Percentiles rank a stretch among this genome's conserved stretches.
phyloP scores from a whole-genome alignment of 495 filamentous ascomycete species.

The Delitschia confertaspora region DNA sequence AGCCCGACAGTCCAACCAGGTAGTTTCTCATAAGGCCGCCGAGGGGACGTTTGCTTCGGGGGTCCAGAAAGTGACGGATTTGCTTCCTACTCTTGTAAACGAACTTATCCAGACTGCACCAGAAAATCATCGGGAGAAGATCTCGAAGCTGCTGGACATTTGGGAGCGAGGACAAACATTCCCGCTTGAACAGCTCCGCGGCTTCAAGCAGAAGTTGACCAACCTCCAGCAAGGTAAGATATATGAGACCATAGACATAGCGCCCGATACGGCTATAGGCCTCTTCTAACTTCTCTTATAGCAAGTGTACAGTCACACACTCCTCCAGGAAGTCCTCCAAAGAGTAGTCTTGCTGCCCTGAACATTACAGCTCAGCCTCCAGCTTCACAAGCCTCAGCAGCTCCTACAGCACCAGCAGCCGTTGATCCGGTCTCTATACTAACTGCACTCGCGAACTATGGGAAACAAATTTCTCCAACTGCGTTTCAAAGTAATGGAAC shows the following conservation, averaged over 20 bases:
- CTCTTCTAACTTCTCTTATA: background rate
- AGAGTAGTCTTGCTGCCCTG: conserved; percentile 4
- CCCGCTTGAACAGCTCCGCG: conserved; percentile 66
- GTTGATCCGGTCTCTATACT: conserved; percentile 29
- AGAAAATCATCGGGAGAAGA: conserved; percentile 97
- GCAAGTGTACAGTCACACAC: conserved; percentile 13
- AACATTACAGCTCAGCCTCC: background rate
- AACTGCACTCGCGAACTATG: conserved; percentile 29
- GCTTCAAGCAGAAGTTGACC: conserved; percentile 78
- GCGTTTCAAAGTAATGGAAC: conserved; percentile 6
- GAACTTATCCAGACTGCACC: conserved; percentile 85
- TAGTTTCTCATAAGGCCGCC: conserved; percentile 57
- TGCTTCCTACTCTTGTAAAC: conserved; percentile 88
- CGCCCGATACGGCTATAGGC: too few species aligned
- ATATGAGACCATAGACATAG: background rate
- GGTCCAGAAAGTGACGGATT: conserved; percentile 91
- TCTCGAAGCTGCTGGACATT: conserved; percentile 90
- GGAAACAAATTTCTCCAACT: conserved; percentile 10
- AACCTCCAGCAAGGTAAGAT: conserved; percentile 37
- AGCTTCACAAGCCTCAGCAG: conserved; percentile 5
- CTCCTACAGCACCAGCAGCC: conserved; percentile 7
- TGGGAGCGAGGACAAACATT: conserved; percentile 96
- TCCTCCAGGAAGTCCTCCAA: conserved; percentile 21
- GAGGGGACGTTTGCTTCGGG: conserved; percentile 91
- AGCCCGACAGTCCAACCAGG: conserved; percentile 76